These are phyloP conservation scores for Sporothrix sp. DNA, from an alignment of 2,329 filamentous ascomycete genomes.

Conservation along the genomic window DNA sequence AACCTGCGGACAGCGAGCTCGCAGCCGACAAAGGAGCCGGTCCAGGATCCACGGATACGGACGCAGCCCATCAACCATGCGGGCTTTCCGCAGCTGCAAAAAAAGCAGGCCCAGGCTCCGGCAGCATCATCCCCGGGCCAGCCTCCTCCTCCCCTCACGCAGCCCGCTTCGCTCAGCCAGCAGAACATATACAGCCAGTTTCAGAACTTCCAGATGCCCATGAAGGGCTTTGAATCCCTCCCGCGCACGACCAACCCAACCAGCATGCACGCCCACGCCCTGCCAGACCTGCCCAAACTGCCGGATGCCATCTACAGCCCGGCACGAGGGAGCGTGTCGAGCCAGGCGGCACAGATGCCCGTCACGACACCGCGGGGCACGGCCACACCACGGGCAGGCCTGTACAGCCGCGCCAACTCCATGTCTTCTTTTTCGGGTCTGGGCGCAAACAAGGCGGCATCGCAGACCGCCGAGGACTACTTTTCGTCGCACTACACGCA, in stretches of 20 bases:
- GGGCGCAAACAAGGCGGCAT: conserved; percentile 13
- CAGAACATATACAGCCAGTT: conserved; percentile 7
- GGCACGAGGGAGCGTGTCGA: conserved; percentile 59
- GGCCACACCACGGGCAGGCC: conserved; percentile 54
- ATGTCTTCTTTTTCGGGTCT: conserved; percentile 28
- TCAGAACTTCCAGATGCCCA: conserved; percentile 10
- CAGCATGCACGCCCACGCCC: conserved; percentile 14
- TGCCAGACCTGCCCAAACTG: conserved; percentile 54
- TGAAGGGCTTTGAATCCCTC: conserved; percentile 6
- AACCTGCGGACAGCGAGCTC: conserved; percentile 36
- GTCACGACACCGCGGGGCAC: conserved; percentile 55
- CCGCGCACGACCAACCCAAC: conserved; percentile 4
- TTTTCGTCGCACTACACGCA: conserved; percentile 18
- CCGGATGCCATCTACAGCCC: conserved; percentile 72
- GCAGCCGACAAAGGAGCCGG: conserved; percentile 25
- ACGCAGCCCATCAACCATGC: conserved; percentile 40
- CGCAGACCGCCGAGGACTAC: conserved; percentile 24
- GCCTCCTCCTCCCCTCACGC: background rate
- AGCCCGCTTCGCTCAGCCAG: conserved; percentile 4
- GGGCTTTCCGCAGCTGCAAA: conserved; percentile 22
- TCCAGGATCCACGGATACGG: conserved; percentile 44
- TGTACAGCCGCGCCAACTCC: conserved; percentile 52
- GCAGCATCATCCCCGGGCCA: conserved; percentile 1
- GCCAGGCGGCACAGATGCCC: conserved; percentile 54
- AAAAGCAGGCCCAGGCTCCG: conserved; percentile 7